phyloP scores from a whole-genome alignment of 805 yeast species.

The Saccharomycopsis amapae region DNA sequence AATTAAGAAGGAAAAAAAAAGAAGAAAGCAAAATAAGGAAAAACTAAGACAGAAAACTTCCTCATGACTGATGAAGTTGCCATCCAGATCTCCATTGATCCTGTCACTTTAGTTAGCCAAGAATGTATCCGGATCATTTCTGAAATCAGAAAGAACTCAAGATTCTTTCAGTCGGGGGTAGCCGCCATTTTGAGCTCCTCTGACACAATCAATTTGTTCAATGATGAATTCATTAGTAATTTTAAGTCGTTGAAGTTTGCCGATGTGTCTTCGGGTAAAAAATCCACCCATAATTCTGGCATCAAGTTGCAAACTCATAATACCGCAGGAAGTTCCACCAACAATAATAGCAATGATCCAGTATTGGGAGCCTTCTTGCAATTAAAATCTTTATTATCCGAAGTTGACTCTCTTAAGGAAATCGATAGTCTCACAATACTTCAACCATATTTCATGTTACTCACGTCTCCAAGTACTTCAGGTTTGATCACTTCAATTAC shows the following conservation, averaged over 20 bases:
- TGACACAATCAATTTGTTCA: conserved; percentile 42
- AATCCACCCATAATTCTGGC: conserved; percentile 25
- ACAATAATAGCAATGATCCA: conserved; percentile 43
- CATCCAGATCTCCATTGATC: conserved; percentile 45
- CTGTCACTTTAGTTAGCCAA: conserved; percentile 74
- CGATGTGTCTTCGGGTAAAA: conserved; percentile 26
- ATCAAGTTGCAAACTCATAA: conserved; percentile 23
- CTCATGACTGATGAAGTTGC: background rate
- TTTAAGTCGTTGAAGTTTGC: conserved; percentile 27
- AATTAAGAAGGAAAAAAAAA: too few relatives aligned
- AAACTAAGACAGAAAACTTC: background rate
- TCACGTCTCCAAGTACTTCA: conserved; percentile 77
- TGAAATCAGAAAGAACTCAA: conserved; percentile 81
- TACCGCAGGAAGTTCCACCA: conserved; percentile 18
- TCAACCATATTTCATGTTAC: conserved; percentile 80
- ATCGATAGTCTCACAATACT: conserved; percentile 68
- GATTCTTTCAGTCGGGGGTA: conserved; percentile 71
- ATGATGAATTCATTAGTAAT: conserved; percentile 32
- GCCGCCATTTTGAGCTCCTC: conserved; percentile 77
- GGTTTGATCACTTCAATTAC: conserved; percentile 83
- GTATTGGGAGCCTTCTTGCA: conserved; percentile 74
- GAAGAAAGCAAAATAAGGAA: too few relatives aligned
- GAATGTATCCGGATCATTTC: conserved; percentile 84
- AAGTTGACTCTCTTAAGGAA: conserved; percentile 41
- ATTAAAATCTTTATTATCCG: conserved; percentile 62